phyloP scores from a whole-genome alignment of 352 stramenopile species.

The Phytophthora meadii region DNA sequence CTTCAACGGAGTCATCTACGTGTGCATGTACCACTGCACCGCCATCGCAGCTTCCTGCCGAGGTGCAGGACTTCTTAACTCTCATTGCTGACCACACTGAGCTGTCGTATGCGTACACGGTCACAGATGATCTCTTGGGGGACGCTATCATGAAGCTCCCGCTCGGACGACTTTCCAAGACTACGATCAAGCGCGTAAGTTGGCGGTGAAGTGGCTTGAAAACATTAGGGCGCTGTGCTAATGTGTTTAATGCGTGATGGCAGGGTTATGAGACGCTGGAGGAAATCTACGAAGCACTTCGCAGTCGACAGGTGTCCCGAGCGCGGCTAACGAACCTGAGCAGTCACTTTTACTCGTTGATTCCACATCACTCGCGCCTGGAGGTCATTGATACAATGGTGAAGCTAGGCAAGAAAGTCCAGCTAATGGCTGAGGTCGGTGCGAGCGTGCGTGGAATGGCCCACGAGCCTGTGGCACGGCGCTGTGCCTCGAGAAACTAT shows the following conservation, averaged over 20 bases:
- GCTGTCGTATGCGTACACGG: constrained; percentile 45
- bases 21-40: constrained; percentile 34
- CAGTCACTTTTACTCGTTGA: constrained; percentile 73
- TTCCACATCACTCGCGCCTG: constrained; percentile 61
- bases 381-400: constrained; percentile 74
- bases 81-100: constrained; percentile 53
- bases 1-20: constrained; percentile 10
- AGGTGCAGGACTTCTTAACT: constrained; percentile 63
- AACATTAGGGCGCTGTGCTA: not conserved
- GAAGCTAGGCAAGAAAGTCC: constrained; percentile 67
- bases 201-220: not conserved
- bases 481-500: constrained; percentile 59
- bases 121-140: constrained; percentile 46
- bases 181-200: constrained; percentile 65
- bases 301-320: constrained; percentile 44
- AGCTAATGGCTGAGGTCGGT: constrained; percentile 61
- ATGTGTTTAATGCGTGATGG: constrained; percentile 5
- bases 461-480: constrained; percentile 44
- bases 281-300: constrained; percentile 65
- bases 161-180: constrained; percentile 61
- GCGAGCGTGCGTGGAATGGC: constrained; percentile 50
- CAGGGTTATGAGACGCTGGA: constrained; percentile 72
- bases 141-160: constrained; percentile 56
- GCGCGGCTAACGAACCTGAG: constrained; percentile 54
- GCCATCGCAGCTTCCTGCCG: constrained; percentile 48